These are phyloP conservation scores for Imleria badia DNA, from an alignment of 768 basidiomycete species.

Conservation along the genomic window DNA sequence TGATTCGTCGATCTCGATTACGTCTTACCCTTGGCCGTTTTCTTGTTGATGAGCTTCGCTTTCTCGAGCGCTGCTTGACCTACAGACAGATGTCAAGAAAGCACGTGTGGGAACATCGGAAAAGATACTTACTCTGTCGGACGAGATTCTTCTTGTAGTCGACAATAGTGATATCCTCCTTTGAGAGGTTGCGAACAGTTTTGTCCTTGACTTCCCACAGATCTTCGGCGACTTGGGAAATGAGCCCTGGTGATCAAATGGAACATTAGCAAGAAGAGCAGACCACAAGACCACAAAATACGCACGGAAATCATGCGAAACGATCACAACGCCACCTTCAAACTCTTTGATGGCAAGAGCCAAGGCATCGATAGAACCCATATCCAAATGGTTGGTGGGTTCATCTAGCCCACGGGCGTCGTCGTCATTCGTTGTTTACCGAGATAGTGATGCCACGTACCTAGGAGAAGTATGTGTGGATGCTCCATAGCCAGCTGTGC, in stretches of 20 bases:
- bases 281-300: slow-evolving; percentile 19
- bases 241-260: slow-evolving; percentile 59
- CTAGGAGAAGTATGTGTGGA: slow-evolving; percentile 89
- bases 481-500: slow-evolving; percentile 97
- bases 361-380: slow-evolving; percentile 96
- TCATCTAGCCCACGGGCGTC: slow-evolving; percentile 54
- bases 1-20: slow-evolving; percentile 30
- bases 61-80: slow-evolving; percentile 88
- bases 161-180: slow-evolving; percentile 84
- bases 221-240: slow-evolving; percentile 97
- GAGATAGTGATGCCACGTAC: slow-evolving; percentile 38
- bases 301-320: slow-evolving; percentile 98
- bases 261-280: slow-evolving; percentile 7
- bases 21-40: slow-evolving; percentile 65
- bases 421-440: slow-evolving; percentile 4
- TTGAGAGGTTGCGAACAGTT: slow-evolving; percentile 90
- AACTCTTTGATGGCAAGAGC: slow-evolving; percentile 95
- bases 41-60: slow-evolving; percentile 91
- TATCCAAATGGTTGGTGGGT: slow-evolving; percentile 97
- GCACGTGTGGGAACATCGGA: background rate
- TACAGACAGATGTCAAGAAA: slow-evolving; percentile 28
- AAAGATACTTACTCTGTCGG: slow-evolving; percentile 60
- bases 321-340: slow-evolving; percentile 97
- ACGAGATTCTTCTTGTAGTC: slow-evolving; percentile 91
- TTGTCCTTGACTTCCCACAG: slow-evolving; percentile 98